phyloP scores from a whole-genome alignment of 2,329 filamentous ascomycete species.

The Cercospora beticola region DNA sequence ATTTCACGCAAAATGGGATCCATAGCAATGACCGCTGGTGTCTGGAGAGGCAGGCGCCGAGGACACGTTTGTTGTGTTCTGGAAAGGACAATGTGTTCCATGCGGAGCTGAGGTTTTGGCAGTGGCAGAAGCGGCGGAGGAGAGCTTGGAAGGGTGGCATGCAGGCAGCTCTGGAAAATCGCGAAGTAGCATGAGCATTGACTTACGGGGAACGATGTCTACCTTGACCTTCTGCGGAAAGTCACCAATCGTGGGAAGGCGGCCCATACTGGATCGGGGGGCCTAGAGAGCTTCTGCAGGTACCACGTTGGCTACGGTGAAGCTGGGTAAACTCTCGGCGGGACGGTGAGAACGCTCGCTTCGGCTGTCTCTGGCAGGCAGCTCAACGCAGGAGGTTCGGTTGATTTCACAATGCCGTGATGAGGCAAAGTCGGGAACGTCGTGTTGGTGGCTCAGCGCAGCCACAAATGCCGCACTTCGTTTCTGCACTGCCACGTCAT shows the following conservation, averaged over 20 bases:
- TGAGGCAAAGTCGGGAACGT: not conserved
- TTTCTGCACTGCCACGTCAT: not conserved
- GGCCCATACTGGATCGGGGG: slow-evolving; percentile 33
- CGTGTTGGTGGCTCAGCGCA: not conserved
- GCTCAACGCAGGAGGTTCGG: not conserved
- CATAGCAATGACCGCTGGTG: no score
- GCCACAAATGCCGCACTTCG: not conserved
- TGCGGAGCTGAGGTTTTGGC: not conserved
- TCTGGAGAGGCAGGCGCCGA: no score
- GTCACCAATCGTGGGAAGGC: slow-evolving; percentile 45
- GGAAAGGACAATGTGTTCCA: no score
- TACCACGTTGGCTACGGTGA: not conserved
- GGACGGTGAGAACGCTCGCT: not conserved
- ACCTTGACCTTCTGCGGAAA: slow-evolving; percentile 45
- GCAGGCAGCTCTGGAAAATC: not conserved
- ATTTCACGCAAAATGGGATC: no score
- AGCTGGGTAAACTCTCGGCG: slow-evolving; percentile 1
- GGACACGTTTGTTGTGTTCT: no score
- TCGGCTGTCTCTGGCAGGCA: not conserved
- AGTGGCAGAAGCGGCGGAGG: not conserved
- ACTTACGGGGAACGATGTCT: slow-evolving; percentile 49
- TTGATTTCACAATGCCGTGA: not conserved
- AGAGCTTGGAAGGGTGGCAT: not conserved
- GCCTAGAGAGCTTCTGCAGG: slow-evolving; percentile 15
- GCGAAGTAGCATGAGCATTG: not conserved